phyloP scores from a whole-genome alignment of 371 early-diverging fungal genomes.

The Syncephalis plumigaleata region DNA sequence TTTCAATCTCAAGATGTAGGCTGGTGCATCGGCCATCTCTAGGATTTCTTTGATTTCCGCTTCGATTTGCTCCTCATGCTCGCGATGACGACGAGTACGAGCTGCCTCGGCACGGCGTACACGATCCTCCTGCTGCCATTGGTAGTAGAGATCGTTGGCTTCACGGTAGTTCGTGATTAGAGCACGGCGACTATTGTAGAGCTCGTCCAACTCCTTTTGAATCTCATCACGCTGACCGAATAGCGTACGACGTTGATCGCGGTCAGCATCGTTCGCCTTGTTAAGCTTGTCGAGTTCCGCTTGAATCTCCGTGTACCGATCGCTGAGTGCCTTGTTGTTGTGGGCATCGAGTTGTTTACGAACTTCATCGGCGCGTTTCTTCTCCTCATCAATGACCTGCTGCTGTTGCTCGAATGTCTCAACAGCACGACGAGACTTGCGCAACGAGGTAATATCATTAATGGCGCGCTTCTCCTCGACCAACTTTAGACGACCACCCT shows the following conservation, averaged over 20 bases:
- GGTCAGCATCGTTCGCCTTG: constrained; percentile 32
- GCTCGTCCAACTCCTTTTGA: constrained; percentile 50
- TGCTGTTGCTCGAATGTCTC: constrained; percentile 49
- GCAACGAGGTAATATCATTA: constrained; percentile 61
- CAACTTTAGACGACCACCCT: constrained; percentile 51
- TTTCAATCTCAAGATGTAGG: constrained; percentile 70
- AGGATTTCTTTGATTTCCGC: constrained; percentile 49
- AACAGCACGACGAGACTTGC: constrained; percentile 57
- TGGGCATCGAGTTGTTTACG: constrained; percentile 45
- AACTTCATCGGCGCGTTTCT: constrained; percentile 37
- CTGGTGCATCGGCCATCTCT: constrained; percentile 77
- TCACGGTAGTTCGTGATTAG: constrained; percentile 52
- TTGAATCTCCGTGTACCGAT: constrained; percentile 42
- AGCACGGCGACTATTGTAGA: constrained; percentile 41
- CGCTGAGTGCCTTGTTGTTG: constrained; percentile 37
- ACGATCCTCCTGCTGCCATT: constrained; percentile 55
- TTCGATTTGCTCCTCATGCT: constrained; percentile 40
- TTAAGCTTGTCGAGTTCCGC: constrained; percentile 47
- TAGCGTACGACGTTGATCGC: constrained; percentile 45
- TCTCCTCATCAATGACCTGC: constrained; percentile 50
- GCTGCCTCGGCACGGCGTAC: constrained; percentile 43
- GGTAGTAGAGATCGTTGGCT: constrained; percentile 57
- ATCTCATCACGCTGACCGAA: constrained; percentile 57
- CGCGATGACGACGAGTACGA: constrained; percentile 38
- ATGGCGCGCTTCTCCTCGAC: constrained; percentile 77